A percentile compares a stretch with the other conserved stretches of the same genome.
phyloP scores from a whole-genome alignment of 2,329 filamentous ascomycete genomes.

The Fusarium tuaranense region DNA sequence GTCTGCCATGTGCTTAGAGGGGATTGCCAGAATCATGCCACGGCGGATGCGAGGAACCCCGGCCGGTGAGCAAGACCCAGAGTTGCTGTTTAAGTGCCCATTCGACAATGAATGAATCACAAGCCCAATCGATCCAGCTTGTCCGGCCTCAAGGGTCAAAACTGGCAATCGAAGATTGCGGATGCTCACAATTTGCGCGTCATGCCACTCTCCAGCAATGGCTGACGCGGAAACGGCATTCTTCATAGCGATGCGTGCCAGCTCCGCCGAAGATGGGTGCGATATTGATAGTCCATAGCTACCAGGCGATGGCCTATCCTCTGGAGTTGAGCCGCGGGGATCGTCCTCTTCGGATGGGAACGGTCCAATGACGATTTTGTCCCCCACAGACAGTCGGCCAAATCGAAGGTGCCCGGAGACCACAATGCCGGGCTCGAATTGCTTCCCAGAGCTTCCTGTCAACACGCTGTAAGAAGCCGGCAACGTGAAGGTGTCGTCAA shows the following conservation, averaged over 20 bases:
- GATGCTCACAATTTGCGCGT: conserved; percentile 84
- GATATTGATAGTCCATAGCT: conserved; percentile 64
- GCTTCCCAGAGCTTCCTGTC: conserved; percentile 22
- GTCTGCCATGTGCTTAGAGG: conserved; percentile 68
- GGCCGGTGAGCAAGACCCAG: background rate
- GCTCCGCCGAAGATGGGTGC: conserved; percentile 65
- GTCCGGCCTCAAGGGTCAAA: conserved; percentile 77
- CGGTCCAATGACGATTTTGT: conserved; percentile 83
- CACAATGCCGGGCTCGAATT: conserved; percentile 71
- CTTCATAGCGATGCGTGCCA: conserved; percentile 64
- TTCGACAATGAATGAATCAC: conserved; percentile 61
- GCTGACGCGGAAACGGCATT: conserved; percentile 64
- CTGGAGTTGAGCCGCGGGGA: conserved; percentile 51
- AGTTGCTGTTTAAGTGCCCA: conserved; percentile 12
- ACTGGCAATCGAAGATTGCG: conserved; percentile 90
- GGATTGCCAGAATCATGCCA: conserved; percentile 83
- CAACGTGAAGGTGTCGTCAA: conserved; percentile 90
- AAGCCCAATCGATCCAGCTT: conserved; percentile 91
- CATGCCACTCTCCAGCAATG: conserved; percentile 79
- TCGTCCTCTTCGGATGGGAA: conserved; percentile 71
- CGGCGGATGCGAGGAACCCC: conserved; percentile 69
- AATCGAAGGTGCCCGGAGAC: conserved; percentile 88
- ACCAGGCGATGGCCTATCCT: conserved; percentile 60
- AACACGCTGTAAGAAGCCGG: conserved; percentile 65
- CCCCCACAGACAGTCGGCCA: conserved; percentile 81